Base-by-base conservation (phyloP, 2,329 filamentous ascomycete species). In the Tolypocladium cylindrosporum region DNA sequence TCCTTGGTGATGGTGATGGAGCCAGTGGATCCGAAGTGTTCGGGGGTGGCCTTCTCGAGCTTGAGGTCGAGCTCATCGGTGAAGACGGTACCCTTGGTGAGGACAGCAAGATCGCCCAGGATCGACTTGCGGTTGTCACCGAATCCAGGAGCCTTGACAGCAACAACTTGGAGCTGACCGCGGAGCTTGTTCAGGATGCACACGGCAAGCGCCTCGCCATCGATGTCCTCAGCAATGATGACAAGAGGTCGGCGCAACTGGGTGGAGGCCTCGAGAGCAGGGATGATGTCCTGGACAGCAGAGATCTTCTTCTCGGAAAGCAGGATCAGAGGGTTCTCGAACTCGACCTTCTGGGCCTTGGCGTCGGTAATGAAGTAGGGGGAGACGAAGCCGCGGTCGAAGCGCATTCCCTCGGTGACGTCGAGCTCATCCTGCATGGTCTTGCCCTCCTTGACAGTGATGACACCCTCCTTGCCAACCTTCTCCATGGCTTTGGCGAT, bases 301-400 rank as follows among this genome's bases (percentile, higher is more conserved):
- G 94, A 99, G 77, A 99, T 99, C 88, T 99, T 99, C 90, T 97
- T 97, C 86, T 99, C 94, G 10, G 94, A 97, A 58, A 99, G 90
- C 55, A 99, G 89, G 74, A 99, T 94, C 72, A 99, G 79, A 64
- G 94, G 94, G 85, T 99, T 97, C 87, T 99, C 94, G 66, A 99
- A 99, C 80, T 99, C 94, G 59, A 97, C 92, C 87, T 99, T 99
- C 76, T 96, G 91, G 60, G 92, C 77, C 88, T 99, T 99, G 84
- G 91, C 80, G 72, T 99, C 94, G 80, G 94, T 99, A 82, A 99
- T 99, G 84, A 99, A 99, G 87, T 99, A 99, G 67, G 94, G 92
- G 34, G 94, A 99, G 73, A 96, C 93, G 77, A 89, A 99, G 63
- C 94, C 94, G 72, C 94, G 93, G 85, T 99, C 94, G 80, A 99